phyloP scores from a whole-genome alignment of 257 asterid species.

The Lycium barbarum region DNA sequence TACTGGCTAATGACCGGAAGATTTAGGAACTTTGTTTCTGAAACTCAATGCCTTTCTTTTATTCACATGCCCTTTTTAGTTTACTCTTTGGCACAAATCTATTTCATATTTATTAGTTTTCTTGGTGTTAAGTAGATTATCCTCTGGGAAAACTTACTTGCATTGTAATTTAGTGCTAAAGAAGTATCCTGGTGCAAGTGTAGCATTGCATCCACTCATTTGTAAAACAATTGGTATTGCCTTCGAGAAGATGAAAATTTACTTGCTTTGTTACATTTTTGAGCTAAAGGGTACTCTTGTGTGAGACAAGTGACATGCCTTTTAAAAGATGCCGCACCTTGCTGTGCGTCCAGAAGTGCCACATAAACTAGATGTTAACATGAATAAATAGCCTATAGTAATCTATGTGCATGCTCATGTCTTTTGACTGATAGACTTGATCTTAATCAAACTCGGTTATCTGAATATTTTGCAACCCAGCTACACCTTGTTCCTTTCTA shows the following conservation, averaged over 20 bases:
- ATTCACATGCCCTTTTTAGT: background rate
- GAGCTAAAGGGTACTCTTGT: background rate
- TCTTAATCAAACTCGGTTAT: background rate
- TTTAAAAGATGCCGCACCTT: background rate
- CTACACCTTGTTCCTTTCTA: too few relatives aligned
- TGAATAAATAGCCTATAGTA: background rate
- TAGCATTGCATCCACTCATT: background rate
- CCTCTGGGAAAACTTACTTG: background rate
- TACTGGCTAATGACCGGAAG: background rate
- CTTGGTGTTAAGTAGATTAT: background rate
- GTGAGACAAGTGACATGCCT: background rate
- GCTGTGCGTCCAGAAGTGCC: background rate
- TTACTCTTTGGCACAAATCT: background rate
- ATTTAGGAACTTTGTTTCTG: background rate
- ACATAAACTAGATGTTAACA: background rate
- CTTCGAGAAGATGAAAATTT: background rate
- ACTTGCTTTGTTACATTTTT: background rate
- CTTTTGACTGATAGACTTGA: background rate
- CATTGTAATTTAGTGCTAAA: background rate
- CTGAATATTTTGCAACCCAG: background rate
- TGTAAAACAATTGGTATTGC: background rate
- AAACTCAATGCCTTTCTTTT: background rate
- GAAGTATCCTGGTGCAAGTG: background rate
- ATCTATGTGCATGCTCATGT: background rate
- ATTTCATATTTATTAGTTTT: background rate